Percentiles rank a stretch among this genome's conserved stretches.
Evolutionary conservation across 148 eudicot species (phyloP).

Genomic region (Cornus kousa): DNA sequence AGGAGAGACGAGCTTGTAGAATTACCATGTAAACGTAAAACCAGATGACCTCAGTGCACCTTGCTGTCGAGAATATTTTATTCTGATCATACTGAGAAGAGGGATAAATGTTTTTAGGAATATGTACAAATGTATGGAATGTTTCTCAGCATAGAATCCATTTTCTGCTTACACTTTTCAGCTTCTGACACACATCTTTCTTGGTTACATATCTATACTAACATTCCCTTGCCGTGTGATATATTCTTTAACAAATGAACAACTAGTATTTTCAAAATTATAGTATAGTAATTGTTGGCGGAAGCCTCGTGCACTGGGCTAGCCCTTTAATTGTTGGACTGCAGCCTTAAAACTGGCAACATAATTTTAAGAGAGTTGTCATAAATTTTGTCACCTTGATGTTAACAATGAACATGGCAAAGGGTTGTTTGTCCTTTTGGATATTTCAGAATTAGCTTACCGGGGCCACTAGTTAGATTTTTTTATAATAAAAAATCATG

Average conservation of each 20-base stretch:
- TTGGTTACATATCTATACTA: not conserved
- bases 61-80: too few species aligned
- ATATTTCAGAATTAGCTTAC: too few species aligned
- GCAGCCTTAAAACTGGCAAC: not conserved
- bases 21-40: not conserved
- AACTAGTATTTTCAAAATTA: not conserved
- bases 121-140: not conserved
- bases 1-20: too few species aligned
- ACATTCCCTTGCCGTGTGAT: not conserved
- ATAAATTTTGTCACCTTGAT: not conserved
- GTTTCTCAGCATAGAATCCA: not conserved
- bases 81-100: not conserved
- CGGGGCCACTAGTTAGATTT: too few species aligned
- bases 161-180: too few species aligned
- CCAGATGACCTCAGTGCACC: not conserved
- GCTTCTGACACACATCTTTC: too few species aligned
- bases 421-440: too few species aligned
- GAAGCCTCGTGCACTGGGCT: too few species aligned
- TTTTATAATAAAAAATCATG: too few species aligned
- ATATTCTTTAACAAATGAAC: not conserved
- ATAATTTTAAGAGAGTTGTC: not conserved
- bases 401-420: not conserved
- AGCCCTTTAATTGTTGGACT: too few species aligned
- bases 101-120: not conserved
- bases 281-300: not conserved